Conservation (phyloP, 768 basidiomycete species). For the Pulveroboletus sp. region DNA sequence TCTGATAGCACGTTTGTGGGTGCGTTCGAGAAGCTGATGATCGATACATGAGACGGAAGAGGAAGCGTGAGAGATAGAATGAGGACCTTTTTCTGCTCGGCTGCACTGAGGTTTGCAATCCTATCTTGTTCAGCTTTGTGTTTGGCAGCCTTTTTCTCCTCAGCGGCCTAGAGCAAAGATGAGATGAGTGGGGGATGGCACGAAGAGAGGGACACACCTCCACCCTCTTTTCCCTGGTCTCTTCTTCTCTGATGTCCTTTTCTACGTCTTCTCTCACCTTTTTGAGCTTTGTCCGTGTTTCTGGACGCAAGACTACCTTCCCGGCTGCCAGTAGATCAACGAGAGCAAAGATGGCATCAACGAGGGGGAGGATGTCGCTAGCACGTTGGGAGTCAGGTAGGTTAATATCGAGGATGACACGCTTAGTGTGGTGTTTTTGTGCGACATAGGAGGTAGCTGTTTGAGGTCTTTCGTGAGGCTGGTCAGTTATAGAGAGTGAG, state of each 20-base stretch:
- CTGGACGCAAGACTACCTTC: conserved; percentile 63
- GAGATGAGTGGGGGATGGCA: neutral
- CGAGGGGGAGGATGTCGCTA: conserved; percentile 47
- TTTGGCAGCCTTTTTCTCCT: conserved; percentile 69
- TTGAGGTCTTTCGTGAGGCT: conserved; percentile 67
- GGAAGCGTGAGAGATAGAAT: neutral
- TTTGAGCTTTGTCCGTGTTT: conserved; percentile 74
- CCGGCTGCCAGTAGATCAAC: conserved; percentile 55
- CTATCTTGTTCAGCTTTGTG: conserved; percentile 70
- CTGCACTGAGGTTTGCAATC: conserved; percentile 64
- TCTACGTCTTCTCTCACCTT: conserved; percentile 70
- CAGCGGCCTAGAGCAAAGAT: conserved; percentile 39
- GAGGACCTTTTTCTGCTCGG: conserved; percentile 79
- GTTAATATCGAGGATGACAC: conserved; percentile 64
- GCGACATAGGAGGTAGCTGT: conserved; percentile 44
- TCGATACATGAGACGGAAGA: neutral
- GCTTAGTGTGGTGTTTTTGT: conserved; percentile 49
- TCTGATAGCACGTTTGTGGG: conserved; percentile 65
- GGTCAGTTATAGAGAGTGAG: conserved; percentile 86
- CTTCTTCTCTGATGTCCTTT: conserved; percentile 62
- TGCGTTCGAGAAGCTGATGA: conserved; percentile 61
- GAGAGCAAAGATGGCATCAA: conserved; percentile 68
- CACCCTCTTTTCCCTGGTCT: conserved; percentile 62
- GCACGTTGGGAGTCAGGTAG: conserved; percentile 48
- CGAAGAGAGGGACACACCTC: conserved; percentile 40